Evolutionary conservation across 352 stramenopile genomes (phyloP).

Genomic region (Pythium utonaiense): DNA sequence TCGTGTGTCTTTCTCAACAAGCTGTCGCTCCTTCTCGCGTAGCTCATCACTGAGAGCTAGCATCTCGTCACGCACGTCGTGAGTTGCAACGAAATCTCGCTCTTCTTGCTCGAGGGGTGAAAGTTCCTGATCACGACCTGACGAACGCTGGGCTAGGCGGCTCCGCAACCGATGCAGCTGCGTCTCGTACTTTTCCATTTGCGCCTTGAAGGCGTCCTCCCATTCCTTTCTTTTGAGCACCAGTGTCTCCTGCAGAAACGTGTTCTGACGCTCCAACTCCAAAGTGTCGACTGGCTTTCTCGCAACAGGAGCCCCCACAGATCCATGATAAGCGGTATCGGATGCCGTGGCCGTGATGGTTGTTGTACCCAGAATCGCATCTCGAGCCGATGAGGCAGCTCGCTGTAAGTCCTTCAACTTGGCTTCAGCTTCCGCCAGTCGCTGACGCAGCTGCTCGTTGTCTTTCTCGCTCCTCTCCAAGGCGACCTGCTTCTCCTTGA

Average conservation of each 20-base stretch:
- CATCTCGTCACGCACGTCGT: slow-evolving; percentile 51
- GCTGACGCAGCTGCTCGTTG: slow-evolving; percentile 31
- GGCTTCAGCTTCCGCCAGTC: slow-evolving; percentile 30
- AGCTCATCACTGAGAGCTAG: slow-evolving; percentile 39
- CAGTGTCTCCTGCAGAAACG: slow-evolving; percentile 54
- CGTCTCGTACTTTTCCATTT: slow-evolving; percentile 57
- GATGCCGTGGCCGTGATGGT: background rate
- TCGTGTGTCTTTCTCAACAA: slow-evolving; percentile 55
- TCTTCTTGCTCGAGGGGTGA: slow-evolving; percentile 40
- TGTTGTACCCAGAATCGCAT: slow-evolving; percentile 12
- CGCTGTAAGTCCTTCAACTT: slow-evolving; percentile 27
- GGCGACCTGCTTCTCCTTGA: slow-evolving; percentile 71
- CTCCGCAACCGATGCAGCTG: slow-evolving; percentile 46
- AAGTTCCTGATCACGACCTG: slow-evolving; percentile 11
- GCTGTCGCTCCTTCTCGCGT: slow-evolving; percentile 42
- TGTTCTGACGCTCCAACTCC: slow-evolving; percentile 51
- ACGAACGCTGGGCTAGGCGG: slow-evolving; percentile 34
- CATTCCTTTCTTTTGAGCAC: slow-evolving; percentile 65
- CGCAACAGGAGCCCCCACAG: background rate
- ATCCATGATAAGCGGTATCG: background rate
- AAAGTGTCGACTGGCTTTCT: background rate
- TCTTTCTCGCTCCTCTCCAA: slow-evolving; percentile 42
- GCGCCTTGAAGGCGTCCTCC: slow-evolving; percentile 37
- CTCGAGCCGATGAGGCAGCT: slow-evolving; percentile 9
- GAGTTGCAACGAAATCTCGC: slow-evolving; percentile 35